These are phyloP conservation scores for Gloeophyllum trabeum DNA, from an alignment of 768 basidiomycete genomes.

Conservation along the genomic window DNA sequence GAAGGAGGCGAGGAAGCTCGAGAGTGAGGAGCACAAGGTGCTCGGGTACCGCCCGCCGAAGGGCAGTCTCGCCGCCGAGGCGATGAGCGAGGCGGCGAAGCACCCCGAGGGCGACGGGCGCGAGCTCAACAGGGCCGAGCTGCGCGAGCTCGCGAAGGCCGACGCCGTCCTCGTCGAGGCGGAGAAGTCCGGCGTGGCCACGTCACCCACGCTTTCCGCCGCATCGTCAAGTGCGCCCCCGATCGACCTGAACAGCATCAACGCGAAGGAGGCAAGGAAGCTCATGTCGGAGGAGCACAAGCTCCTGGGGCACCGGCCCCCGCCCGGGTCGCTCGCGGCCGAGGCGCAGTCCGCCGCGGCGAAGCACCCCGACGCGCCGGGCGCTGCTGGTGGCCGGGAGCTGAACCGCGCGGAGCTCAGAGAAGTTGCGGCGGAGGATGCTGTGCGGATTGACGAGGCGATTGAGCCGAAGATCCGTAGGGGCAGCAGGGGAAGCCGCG, in stretches of 20 bases:
- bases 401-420: neutral
- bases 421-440: conserved; percentile 14
- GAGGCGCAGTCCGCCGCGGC: conserved; percentile 22
- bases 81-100: conserved; percentile 21
- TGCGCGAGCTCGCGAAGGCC: neutral
- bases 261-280: conserved; percentile 18
- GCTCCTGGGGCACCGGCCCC: conserved; percentile 23
- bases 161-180: neutral
- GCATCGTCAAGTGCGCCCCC: neutral
- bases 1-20: neutral
- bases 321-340: conserved; percentile 22
- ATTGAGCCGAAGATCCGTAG: too few relatives aligned
- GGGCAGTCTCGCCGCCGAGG: conserved; percentile 18
- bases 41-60: conserved; percentile 2
- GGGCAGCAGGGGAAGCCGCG: too few relatives aligned
- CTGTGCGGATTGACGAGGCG: conserved; percentile 13
- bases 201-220: too few relatives aligned
- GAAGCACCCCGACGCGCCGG: conserved; percentile 18
- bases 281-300: conserved; percentile 25
- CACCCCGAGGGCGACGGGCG: conserved; percentile 10
- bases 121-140: neutral
- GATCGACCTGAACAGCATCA: conserved; percentile 9
- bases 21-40: conserved; percentile 2
- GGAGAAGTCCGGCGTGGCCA: too few relatives aligned
- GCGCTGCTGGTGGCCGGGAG: neutral